These are phyloP conservation scores for Chondrus crispus DNA, from an alignment of 23 red algal species.

Conservation along the genomic window DNA sequence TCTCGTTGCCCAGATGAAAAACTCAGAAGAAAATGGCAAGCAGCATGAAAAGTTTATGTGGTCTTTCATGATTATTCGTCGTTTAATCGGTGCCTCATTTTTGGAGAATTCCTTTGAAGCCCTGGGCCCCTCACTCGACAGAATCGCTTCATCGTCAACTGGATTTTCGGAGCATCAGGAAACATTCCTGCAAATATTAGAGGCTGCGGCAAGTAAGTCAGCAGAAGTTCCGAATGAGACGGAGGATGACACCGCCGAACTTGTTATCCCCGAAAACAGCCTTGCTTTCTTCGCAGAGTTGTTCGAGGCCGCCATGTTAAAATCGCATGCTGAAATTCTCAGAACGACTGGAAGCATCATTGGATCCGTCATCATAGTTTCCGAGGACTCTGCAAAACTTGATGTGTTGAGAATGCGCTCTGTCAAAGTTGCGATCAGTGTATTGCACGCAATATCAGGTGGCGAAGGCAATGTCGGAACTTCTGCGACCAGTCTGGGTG, in stretches of 20 bases:
- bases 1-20: slow-evolving; percentile 1
- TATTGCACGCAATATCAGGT: slow-evolving; percentile 25
- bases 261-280: slow-evolving; percentile 10
- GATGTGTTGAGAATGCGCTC: slow-evolving; percentile 38
- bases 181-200: slow-evolving; percentile 36
- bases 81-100: slow-evolving; percentile 47
- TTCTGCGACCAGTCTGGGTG: background rate
- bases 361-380: slow-evolving; percentile 42
- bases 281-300: slow-evolving; percentile 53
- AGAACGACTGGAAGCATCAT: slow-evolving; percentile 23
- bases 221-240: slow-evolving; percentile 31
- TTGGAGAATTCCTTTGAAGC: slow-evolving; percentile 35
- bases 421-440: slow-evolving; percentile 35
- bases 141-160: background rate
- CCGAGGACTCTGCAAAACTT: slow-evolving; percentile 19
- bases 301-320: slow-evolving; percentile 33
- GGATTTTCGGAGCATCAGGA: slow-evolving; percentile 19
- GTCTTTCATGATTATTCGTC: slow-evolving; percentile 52
- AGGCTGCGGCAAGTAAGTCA: slow-evolving; percentile 41
- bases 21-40: background rate
- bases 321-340: slow-evolving; percentile 24
- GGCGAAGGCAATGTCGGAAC: background rate
- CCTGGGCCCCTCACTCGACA: slow-evolving; percentile 24
- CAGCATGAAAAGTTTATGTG: slow-evolving; percentile 34
- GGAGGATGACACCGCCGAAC: background rate